A percentile compares a stretch with the other conserved stretches of the same genome.
Evolutionary conservation across 495 filamentous ascomycete species (phyloP).

Genomic region (Apiosordaria backusii): DNA sequence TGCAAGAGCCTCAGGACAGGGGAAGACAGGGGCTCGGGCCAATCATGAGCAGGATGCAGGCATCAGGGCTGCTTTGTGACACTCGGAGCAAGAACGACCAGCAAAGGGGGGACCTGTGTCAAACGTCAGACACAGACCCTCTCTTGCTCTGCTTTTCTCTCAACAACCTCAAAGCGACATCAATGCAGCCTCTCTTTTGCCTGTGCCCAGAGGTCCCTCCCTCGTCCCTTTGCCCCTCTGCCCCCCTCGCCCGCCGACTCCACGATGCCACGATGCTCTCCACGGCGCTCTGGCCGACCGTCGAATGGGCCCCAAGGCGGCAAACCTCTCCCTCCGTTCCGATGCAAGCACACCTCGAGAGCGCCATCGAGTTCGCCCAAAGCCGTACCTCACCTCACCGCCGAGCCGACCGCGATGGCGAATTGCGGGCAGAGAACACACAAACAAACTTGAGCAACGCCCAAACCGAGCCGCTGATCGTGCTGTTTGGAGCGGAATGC

Average conservation of each 20-base stretch:
- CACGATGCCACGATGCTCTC: background rate
- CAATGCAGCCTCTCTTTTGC: constrained; percentile 18
- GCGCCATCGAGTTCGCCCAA: background rate
- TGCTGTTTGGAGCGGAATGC: constrained; percentile 6
- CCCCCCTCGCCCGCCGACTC: constrained; percentile 5
- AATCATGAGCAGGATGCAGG: constrained; percentile 25
- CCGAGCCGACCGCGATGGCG: too few species aligned
- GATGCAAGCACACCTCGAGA: background rate
- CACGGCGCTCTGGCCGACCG: background rate
- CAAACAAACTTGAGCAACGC: background rate
- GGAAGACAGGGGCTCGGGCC: constrained; percentile 20
- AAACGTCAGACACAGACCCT: constrained; percentile 35
- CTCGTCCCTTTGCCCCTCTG: constrained; percentile 7
- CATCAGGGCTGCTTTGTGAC: constrained; percentile 36
- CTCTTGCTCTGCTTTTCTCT: constrained; percentile 17
- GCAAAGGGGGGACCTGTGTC: constrained; percentile 19
- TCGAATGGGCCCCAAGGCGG: constrained; percentile 13
- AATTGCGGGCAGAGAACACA: background rate
- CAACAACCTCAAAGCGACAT: constrained; percentile 19
- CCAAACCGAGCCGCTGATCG: background rate
- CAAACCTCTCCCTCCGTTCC: constrained; percentile 9
- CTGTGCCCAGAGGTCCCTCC: background rate
- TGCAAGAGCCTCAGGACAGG: constrained; percentile 33
- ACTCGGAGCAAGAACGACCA: constrained; percentile 30
- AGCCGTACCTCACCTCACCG: background rate